Conservation (phyloP, 2,329 filamentous ascomycete species). For the Metarhizium anisopliae region DNA sequence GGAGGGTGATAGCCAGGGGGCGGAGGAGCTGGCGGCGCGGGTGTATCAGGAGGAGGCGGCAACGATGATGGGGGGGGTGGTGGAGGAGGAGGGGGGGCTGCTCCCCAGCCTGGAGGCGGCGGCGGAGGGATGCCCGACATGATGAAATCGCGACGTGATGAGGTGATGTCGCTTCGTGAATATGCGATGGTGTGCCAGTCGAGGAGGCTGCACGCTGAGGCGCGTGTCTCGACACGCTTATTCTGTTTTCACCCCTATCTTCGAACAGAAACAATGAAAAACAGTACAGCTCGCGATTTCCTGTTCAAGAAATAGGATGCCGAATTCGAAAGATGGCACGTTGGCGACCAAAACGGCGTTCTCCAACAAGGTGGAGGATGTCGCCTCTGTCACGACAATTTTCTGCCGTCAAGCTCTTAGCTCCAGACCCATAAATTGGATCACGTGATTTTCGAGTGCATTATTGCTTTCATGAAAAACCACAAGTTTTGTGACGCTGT, state of each 20-base stretch:
- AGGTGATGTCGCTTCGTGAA: constrained; percentile 14
- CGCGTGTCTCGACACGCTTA: constrained; percentile 25
- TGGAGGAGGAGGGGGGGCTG: constrained; percentile 44
- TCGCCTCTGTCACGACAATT: constrained; percentile 19
- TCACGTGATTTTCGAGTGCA: constrained; percentile 16
- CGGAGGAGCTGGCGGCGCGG: constrained; percentile 57
- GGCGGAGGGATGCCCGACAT: constrained; percentile 49
- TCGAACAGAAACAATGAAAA: neutral
- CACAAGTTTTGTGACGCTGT: no score
- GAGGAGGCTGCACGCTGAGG: constrained; percentile 23
- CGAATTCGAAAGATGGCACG: constrained; percentile 20
- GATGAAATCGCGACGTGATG: constrained; percentile 19
- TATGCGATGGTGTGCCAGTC: constrained; percentile 14
- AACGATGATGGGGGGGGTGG: constrained; percentile 45
- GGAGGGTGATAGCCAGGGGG: constrained; percentile 79
- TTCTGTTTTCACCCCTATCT: constrained; percentile 9
- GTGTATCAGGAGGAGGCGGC: constrained; percentile 46
- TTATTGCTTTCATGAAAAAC: neutral
- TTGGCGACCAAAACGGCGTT: constrained; percentile 21
- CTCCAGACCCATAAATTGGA: constrained; percentile 7
- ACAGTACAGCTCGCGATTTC: constrained; percentile 1
- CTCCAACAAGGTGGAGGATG: constrained; percentile 12
- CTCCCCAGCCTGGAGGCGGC: constrained; percentile 48
- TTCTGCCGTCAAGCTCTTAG: constrained; percentile 17
- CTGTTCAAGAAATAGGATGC: constrained; percentile 15